Evolutionary conservation across 305 asterid species (phyloP).

Genomic region (Solanum aculeatissimum): DNA sequence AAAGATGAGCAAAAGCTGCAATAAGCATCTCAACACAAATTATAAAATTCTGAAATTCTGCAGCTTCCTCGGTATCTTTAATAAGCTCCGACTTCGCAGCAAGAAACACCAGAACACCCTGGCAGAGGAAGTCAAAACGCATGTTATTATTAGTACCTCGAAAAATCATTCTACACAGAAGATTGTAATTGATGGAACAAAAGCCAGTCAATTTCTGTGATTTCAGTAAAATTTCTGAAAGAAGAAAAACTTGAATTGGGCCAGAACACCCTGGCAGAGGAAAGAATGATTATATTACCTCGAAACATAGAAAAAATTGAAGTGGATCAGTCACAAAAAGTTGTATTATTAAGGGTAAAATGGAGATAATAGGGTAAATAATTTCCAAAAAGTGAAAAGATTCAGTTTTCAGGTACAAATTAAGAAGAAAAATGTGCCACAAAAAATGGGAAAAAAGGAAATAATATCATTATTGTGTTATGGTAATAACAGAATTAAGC

Average conservation of each 20-base stretch:
- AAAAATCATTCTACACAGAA: neutral
- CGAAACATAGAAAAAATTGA: neutral
- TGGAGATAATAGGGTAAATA: neutral
- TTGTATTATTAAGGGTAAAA: neutral
- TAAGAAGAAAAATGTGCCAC: neutral
- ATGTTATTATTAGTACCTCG: neutral
- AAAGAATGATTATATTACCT: too few species aligned
- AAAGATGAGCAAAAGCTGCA: constrained; percentile 89
- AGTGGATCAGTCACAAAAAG: neutral
- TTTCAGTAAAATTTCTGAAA: neutral
- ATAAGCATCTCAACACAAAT: constrained; percentile 95
- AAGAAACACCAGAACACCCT: constrained; percentile 97
- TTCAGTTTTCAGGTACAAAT: neutral
- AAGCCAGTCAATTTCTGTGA: neutral
- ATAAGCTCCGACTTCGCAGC: constrained; percentile 79
- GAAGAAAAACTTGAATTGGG: neutral
- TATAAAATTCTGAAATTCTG: constrained; percentile 78
- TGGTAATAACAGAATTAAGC: neutral
- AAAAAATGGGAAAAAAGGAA: neutral
- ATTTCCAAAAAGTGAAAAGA: neutral
- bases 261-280: too few species aligned
- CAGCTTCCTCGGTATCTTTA: constrained; percentile 80
- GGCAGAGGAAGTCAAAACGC: constrained; percentile 3
- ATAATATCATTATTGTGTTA: neutral
- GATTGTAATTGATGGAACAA: neutral